Evolutionary conservation across 768 basidiomycete genomes (phyloP).

Genomic region (Cyathus striatus): DNA sequence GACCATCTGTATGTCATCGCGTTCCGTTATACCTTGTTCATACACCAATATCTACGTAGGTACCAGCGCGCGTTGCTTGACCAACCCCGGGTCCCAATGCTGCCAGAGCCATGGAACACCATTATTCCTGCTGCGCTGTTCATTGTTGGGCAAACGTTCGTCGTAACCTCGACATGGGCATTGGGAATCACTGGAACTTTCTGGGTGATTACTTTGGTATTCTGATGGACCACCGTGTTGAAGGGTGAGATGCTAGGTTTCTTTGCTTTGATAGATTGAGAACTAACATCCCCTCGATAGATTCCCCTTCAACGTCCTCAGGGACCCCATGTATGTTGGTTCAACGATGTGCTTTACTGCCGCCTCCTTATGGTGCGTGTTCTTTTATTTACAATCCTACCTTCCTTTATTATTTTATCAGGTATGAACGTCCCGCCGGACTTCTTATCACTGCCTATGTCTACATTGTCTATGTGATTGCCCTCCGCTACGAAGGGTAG

Average conservation of each 20-base stretch:
- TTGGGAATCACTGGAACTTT: conserved; percentile 91
- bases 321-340: conserved; percentile 96
- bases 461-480: conserved; percentile 78
- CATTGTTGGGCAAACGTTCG: conserved; percentile 74
- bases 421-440: conserved; percentile 86
- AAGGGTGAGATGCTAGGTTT: conserved; percentile 38
- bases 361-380: conserved; percentile 75
- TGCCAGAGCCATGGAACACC: conserved; percentile 62
- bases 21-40: conserved; percentile 1
- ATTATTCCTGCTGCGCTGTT: conserved; percentile 60
- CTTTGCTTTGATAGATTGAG: neutral
- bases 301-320: conserved; percentile 93
- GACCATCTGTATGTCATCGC: conserved; percentile 62
- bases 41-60: conserved; percentile 29
- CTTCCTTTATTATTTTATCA: conserved; percentile 16
- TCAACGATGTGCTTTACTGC: conserved; percentile 88
- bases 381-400: neutral
- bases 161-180: conserved; percentile 83
- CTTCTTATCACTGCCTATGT: conserved; percentile 77
- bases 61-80: conserved; percentile 71
- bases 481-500: conserved; percentile 87
- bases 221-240: conserved; percentile 84
- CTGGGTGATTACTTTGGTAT: conserved; percentile 84
- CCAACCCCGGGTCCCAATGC: conserved; percentile 65
- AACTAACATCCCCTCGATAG: conserved; percentile 23